These are phyloP conservation scores for Penicillium simplicissimum DNA, from an alignment of 495 filamentous ascomycete genomes.

Conservation along the genomic window DNA sequence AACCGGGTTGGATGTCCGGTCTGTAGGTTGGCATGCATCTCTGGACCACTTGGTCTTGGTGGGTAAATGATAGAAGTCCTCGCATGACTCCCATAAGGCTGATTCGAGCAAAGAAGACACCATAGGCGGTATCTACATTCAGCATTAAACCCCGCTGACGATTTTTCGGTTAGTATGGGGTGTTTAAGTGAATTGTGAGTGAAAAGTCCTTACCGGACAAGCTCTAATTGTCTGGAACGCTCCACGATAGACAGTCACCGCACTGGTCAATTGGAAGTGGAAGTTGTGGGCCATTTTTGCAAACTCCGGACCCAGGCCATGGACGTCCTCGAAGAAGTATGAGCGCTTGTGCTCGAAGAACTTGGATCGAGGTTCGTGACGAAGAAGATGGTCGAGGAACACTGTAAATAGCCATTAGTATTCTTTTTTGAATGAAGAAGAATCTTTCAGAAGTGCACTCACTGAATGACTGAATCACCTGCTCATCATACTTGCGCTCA, in stretches of 20 bases:
- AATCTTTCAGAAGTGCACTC: slow-evolving; percentile 29
- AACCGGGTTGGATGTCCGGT: neutral
- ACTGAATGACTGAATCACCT: slow-evolving; percentile 77
- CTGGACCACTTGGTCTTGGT: slow-evolving; percentile 25
- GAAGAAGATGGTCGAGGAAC: slow-evolving; percentile 86
- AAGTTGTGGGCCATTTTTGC: slow-evolving; percentile 25
- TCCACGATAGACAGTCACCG: slow-evolving; percentile 78
- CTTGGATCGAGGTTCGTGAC: slow-evolving; percentile 65
- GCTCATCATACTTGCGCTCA: slow-evolving; percentile 56
- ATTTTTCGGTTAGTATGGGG: slow-evolving; percentile 14
- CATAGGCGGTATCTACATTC: slow-evolving; percentile 68
- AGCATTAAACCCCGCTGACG: slow-evolving; percentile 60
- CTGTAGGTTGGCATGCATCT: neutral
- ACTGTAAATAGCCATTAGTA: slow-evolving; percentile 36
- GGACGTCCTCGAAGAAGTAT: slow-evolving; percentile 60
- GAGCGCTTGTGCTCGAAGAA: slow-evolving; percentile 71
- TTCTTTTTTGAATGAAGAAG: slow-evolving; percentile 19
- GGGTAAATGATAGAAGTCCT: slow-evolving; percentile 22
- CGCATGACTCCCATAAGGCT: slow-evolving; percentile 34
- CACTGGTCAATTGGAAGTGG: slow-evolving; percentile 30
- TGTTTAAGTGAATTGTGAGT: neutral
- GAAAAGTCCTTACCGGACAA: slow-evolving; percentile 49
- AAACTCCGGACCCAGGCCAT: slow-evolving; percentile 41
- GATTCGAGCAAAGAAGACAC: slow-evolving; percentile 42
- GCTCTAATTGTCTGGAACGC: slow-evolving; percentile 79